Conservation (phyloP, 768 basidiomycete species). For the Suillus alpinus region DNA sequence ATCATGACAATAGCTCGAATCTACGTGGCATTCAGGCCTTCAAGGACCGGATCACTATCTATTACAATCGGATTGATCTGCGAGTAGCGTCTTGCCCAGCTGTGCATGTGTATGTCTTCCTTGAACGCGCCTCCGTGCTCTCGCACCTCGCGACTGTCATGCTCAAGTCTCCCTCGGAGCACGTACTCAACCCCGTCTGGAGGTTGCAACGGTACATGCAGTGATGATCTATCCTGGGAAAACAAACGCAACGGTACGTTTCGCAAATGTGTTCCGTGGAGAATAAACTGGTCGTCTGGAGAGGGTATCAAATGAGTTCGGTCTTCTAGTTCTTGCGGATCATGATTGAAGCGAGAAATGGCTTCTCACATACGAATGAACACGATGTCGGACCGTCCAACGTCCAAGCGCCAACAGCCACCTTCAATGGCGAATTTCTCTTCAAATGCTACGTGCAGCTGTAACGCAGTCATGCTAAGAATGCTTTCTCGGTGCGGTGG, state of each 20-base stretch:
- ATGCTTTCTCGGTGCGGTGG: slow-evolving; percentile 53
- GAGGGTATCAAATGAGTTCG: slow-evolving; percentile 6
- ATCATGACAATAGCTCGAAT: slow-evolving; percentile 80
- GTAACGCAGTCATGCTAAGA: slow-evolving; percentile 45
- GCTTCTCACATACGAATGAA: slow-evolving; percentile 71
- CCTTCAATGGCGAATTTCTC: slow-evolving; percentile 43
- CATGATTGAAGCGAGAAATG: slow-evolving; percentile 51
- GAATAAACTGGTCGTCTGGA: slow-evolving; percentile 46
- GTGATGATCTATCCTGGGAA: slow-evolving; percentile 24
- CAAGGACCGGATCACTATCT: slow-evolving; percentile 74
- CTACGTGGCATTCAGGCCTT: slow-evolving; percentile 72
- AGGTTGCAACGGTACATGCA: slow-evolving; percentile 33
- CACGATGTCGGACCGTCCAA: slow-evolving; percentile 64
- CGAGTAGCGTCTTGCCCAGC: slow-evolving; percentile 76
- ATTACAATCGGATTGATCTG: slow-evolving; percentile 55
- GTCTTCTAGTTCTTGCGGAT: slow-evolving; percentile 45
- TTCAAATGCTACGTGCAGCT: slow-evolving; percentile 58
- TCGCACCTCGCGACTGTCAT: slow-evolving; percentile 24
- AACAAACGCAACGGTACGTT: slow-evolving; percentile 68
- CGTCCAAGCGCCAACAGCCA: slow-evolving; percentile 65
- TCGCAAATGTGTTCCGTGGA: slow-evolving; percentile 71
- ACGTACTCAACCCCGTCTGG: slow-evolving; percentile 39
- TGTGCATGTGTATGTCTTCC: slow-evolving; percentile 72
- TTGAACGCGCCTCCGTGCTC: slow-evolving; percentile 52
- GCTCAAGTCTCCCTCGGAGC: slow-evolving; percentile 37